These are phyloP conservation scores for Cyphellophora europaea DNA, from an alignment of 2,329 filamentous ascomycete genomes.

Conservation along the genomic window DNA sequence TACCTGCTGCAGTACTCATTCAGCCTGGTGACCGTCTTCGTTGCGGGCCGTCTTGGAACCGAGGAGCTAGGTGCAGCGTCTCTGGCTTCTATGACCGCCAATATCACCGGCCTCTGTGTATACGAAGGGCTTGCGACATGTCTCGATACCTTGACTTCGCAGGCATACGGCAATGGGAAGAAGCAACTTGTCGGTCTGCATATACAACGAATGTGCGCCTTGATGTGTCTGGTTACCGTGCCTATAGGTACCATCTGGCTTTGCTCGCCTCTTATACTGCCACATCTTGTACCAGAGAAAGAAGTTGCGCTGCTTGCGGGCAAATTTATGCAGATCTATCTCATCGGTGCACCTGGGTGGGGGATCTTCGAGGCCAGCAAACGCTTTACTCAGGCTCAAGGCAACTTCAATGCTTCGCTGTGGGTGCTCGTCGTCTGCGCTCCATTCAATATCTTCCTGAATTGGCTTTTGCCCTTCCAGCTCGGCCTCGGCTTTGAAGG, in stretches of 20 bases:
- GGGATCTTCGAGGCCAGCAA: constrained; percentile 62
- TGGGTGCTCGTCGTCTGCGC: constrained; percentile 70
- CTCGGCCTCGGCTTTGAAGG: constrained; percentile 57
- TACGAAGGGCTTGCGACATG: constrained; percentile 71
- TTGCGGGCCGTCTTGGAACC: constrained; percentile 59
- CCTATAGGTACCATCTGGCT: constrained; percentile 59
- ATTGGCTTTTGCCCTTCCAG: constrained; percentile 61
- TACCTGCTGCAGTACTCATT: constrained; percentile 35
- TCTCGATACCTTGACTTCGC: constrained; percentile 84
- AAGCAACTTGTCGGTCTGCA: constrained; percentile 79
- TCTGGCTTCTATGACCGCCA: constrained; percentile 60
- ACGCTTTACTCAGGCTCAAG: constrained; percentile 71
- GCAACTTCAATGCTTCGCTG: constrained; percentile 62
- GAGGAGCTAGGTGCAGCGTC: constrained; percentile 51
- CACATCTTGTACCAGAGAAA: constrained; percentile 52
- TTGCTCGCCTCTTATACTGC: constrained; percentile 49
- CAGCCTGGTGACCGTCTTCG: constrained; percentile 60
- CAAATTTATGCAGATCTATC: constrained; percentile 54
- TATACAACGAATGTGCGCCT: constrained; percentile 62
- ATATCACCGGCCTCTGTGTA: constrained; percentile 67
- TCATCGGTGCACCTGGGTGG: constrained; percentile 62
- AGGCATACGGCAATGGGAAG: constrained; percentile 86
- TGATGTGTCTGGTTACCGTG: constrained; percentile 56
- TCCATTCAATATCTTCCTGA: constrained; percentile 61
- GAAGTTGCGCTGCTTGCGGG: constrained; percentile 59